Base-by-base conservation (phyloP, 768 basidiomycete species). In the Stropharia rugosoannulata region DNA sequence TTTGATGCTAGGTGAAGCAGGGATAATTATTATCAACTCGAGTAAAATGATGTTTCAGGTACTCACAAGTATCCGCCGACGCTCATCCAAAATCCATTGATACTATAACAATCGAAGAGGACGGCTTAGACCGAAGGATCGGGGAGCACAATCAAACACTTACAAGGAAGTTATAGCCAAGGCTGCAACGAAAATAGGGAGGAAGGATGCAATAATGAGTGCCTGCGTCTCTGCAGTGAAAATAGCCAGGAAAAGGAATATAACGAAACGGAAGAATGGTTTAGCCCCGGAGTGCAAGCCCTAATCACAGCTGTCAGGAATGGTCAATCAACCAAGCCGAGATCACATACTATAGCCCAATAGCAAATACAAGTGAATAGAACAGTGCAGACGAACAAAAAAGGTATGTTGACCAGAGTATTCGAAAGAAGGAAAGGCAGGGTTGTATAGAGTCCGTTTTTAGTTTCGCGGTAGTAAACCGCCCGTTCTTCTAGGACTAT, bases 181-280 rank as follows among this genome's bases (percentile, higher is more conserved):
- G 4, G 84, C 79, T 0, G 83, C 83, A 15, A 85, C 82, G 54
- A 85, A 85, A 25, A 84, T 76, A 0, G 85, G 85, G 2, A 85
- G 54, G 9, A 78, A 52, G 0, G 81, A 71, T 0, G 83, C 79
- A 29, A 85, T 64, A 12, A 85, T 64, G 13, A 79, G 62, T 4
- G 78, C 75, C 60, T 82, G 81, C 51, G 75, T 75, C 62, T 83
- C 83, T 0, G 83, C 83, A 1, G 75, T 75, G 35, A 79, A 70
- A 27, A 85, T 73, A 0, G 79, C 79, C 18, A 86, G 68, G 68
- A 77, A 84, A 5, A 86, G 68, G 64, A 81, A 79, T 2, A 67
- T 68, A 4, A 83, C 68, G 70, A 83, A 86, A 3, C 77, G 72
- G 75, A 85, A 84, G 68, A 84, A 82, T 1, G 75, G 68, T 0